Percentiles rank a stretch among this genome's conserved stretches.
Evolutionary conservation across 2,329 filamentous ascomycete species (phyloP).

Genomic region (Aspergillus sp.): DNA sequence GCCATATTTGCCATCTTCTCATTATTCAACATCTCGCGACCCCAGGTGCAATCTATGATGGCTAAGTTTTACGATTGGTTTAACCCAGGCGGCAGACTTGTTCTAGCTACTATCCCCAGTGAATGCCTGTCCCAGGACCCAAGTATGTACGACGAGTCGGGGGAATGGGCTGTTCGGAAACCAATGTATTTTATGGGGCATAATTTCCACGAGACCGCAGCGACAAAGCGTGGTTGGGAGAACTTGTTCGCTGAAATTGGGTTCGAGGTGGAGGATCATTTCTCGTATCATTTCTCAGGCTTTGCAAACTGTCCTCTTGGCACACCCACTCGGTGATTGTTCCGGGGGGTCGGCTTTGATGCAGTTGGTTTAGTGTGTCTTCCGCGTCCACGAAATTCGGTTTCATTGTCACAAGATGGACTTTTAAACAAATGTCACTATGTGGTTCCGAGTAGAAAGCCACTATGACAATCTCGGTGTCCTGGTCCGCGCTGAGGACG

Average conservation of each 20-base stretch:
- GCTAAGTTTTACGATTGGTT: background rate
- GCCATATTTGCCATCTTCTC: background rate
- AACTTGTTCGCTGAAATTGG: background rate
- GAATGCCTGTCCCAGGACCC: background rate
- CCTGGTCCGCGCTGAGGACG: background rate
- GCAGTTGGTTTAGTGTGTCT: background rate
- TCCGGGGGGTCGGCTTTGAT: background rate
- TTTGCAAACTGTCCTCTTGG: background rate
- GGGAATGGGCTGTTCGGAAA: background rate
- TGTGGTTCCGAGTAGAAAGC: too few species aligned
- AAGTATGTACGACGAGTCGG: background rate
- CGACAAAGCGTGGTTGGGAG: background rate
- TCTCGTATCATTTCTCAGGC: background rate
- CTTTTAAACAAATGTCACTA: background rate
- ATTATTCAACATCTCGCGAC: background rate
- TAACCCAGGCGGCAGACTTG: background rate
- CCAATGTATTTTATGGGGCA: background rate
- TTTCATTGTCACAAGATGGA: background rate
- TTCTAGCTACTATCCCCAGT: background rate
- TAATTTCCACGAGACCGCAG: background rate
- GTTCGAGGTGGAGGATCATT: background rate
- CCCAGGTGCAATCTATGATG: background rate
- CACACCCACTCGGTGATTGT: background rate
- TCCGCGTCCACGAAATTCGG: background rate
- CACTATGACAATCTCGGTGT: background rate